Evolutionary conservation across 768 basidiomycete genomes (phyloP).

Genomic region (Calvatia gigantea): DNA sequence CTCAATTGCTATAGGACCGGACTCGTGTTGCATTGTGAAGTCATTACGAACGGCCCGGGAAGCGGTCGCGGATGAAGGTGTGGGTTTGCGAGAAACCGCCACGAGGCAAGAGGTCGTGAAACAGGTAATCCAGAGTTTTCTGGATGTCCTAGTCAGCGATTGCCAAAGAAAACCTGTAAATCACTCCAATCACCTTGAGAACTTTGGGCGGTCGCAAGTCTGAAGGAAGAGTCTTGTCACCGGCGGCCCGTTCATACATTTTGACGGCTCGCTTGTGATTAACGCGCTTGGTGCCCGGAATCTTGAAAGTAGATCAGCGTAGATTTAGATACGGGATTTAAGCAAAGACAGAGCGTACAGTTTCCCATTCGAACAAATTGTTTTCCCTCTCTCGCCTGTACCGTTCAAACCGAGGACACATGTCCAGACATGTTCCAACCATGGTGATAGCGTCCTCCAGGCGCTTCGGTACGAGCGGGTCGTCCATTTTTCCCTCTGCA

Average conservation of each 20-base stretch:
- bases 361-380: conserved; percentile 84
- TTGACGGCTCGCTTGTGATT: conserved; percentile 89
- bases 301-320: conserved; percentile 45
- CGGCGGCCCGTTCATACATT: conserved; percentile 91
- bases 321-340: conserved; percentile 26
- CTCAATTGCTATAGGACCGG: conserved; percentile 74
- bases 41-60: conserved; percentile 89
- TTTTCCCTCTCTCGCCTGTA: conserved; percentile 89
- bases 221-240: conserved; percentile 87
- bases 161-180: not conserved
- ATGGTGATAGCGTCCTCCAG: conserved; percentile 92
- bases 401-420: conserved; percentile 94
- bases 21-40: conserved; percentile 89
- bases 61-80: conserved; percentile 88
- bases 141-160: conserved; percentile 24
- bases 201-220: conserved; percentile 87
- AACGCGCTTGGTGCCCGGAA: conserved; percentile 80
- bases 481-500: conserved; percentile 82
- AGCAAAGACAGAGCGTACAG: conserved; percentile 49
- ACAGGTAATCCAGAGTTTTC: conserved; percentile 91
- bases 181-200: conserved; percentile 55
- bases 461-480: conserved; percentile 73
- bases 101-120: conserved; percentile 71
- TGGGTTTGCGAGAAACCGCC: conserved; percentile 69
- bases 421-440: conserved; percentile 86